Base-by-base conservation (phyloP, 140 eudicot species). In the Cichorium intybus region DNA sequence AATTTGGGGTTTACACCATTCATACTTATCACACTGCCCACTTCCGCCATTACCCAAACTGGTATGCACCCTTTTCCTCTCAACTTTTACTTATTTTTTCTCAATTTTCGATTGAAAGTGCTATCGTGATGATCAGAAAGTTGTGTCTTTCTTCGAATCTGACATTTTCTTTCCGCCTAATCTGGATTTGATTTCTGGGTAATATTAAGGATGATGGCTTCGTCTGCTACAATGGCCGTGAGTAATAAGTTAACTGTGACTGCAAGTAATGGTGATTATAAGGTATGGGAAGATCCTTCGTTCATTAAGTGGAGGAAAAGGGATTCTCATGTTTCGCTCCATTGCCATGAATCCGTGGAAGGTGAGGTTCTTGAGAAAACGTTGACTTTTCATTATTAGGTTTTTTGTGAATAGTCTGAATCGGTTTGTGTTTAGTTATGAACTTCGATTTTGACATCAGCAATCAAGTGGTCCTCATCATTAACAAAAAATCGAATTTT, bases 271-370 rank as follows among this genome's bases (percentile, higher is more conserved):
- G 52, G 57, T 8, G 74, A 75, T 41, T 71, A 86, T 56, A 86
- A 85, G 78, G 87, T 69, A 17, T 91, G 94, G 95, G 88, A 87
- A 72, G 97, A 91, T 87, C 97, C 93, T 57, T 73, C 91, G 0
- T 82, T 91, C 61, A 68, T 87, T 66, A 87, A 87, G 81, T 91
- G 97, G 97, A 80, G 90, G 62, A 91, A 91, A 80, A 80, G 97
- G 79, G 97, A 91, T 76, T 76, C 96, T 68, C 96, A 91, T 82
- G 91, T 87, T 69, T 82, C 95, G 0, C 75, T 91, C 20, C 96
- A 77, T 49, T 91, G 92, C 80, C 98, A 91, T 79, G 96, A 91
- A 59, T 73, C 98, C 21, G 85, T 91, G 56, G 98, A 85, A 92
- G 96, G 98, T 85, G 31, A 6, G 16, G 0, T 35, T 24, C 43